Base-by-base conservation (phyloP, 1,284 basidiomycete species). In the Moesziomyces globuligerus region DNA sequence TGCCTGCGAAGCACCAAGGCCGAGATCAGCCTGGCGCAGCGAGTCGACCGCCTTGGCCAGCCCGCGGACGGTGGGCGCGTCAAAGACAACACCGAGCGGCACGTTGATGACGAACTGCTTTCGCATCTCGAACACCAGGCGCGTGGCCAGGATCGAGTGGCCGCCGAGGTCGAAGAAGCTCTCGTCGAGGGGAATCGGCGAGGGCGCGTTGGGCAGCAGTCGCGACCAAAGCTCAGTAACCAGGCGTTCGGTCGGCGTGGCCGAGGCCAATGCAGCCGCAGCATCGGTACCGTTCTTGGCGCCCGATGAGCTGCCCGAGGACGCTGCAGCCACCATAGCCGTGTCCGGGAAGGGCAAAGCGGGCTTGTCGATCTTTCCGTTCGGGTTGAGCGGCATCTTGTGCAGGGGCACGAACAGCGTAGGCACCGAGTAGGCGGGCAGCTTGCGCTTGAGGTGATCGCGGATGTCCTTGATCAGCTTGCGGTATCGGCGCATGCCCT, bases 351-450 rank as follows among this genome's bases (percentile, higher is more conserved):
- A 99, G 15, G 96, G 96, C 47, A 98, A 88, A 0, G 93, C 92
- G 0, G 96, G 95, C 83, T 98, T 98, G 86, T 99, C 96, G 81
- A 99, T 91, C 85, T 98, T 99, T 67, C 96, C 96, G 83, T 98
- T 98, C 4, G 96, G 96, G 82, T 98, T 99, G 49, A 99, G 87
- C 13, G 96, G 96, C 91, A 99, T 96, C 68, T 93, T 91, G 62
- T 88, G 88, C 37, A 98, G 87, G 0, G 96, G 96, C 41, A 98
- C 94, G 77, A 98, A 82, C 15, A 80, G 54, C 24, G 80, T 81
- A 2, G 79, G 80, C 17, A 81, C 65, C 44, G 75, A 76, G 69
- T 80, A 82, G 70, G 89, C 91, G 1, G 96, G 96, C 23, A 99
- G 85, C 85, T 98, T 98, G 85, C 92, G 94, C 87, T 96, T 98